phyloP scores from a whole-genome alignment of 2,329 filamentous ascomycete genomes.

The Alternaria dauci region DNA sequence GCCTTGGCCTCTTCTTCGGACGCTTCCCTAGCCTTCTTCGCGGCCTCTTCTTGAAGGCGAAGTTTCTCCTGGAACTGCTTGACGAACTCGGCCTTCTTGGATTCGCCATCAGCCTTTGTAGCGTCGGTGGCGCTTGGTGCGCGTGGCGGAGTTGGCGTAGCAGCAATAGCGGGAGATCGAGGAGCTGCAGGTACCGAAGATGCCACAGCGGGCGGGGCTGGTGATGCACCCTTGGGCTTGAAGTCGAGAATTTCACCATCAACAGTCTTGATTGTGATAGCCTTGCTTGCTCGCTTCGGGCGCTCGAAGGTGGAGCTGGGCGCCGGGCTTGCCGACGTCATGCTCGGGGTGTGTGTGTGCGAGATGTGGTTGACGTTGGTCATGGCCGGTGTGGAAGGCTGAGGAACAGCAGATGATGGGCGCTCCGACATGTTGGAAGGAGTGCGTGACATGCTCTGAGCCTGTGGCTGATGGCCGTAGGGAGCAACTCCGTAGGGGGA shows the following conservation, averaged over 20 bases:
- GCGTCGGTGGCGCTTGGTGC: conserved; percentile 68
- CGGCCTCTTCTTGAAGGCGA: conserved; percentile 64
- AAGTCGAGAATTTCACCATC: conserved; percentile 78
- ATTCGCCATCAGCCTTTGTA: conserved; percentile 70
- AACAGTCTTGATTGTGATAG: conserved; percentile 83
- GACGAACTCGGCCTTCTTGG: conserved; percentile 68
- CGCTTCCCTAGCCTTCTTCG: conserved; percentile 60
- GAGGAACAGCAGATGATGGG: conserved; percentile 66
- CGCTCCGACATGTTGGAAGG: conserved; percentile 65
- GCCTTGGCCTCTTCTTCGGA: conserved; percentile 53
- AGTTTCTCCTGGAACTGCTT: conserved; percentile 71
- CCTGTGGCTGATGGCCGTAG: conserved; percentile 65
- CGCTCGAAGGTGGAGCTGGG: conserved; percentile 70
- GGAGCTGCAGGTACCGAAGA: conserved; percentile 59
- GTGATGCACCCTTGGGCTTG: conserved; percentile 54
- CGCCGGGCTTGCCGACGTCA: conserved; percentile 65
- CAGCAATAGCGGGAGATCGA: conserved; percentile 71
- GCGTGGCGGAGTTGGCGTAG: conserved; percentile 73
- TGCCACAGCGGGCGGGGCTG: conserved; percentile 49
- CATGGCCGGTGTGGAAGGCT: conserved; percentile 65
- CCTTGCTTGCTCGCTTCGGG: conserved; percentile 71
- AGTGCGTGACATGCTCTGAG: conserved; percentile 72
- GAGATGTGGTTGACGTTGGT: conserved; percentile 53
- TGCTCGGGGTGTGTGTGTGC: conserved; percentile 65
- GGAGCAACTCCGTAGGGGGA: conserved; percentile 60